phyloP scores from a whole-genome alignment of 2,329 filamentous ascomycete species.

The Fusarium poae region DNA sequence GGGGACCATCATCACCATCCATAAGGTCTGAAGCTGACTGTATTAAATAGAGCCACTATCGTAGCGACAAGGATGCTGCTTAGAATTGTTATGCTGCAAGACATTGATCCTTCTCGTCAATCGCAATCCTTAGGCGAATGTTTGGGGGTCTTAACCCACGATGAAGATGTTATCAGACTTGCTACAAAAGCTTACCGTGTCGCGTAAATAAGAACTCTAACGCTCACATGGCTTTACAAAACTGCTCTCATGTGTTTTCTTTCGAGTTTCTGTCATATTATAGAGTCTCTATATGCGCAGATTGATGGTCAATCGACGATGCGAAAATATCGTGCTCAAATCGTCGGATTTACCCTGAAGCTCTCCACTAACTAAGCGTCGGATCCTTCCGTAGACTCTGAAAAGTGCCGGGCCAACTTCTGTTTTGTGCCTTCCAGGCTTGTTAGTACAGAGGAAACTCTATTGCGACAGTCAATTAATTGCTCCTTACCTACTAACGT shows the following conservation, averaged over 20 bases:
- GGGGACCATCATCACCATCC: neutral
- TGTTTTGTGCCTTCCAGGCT: slow-evolving; percentile 5
- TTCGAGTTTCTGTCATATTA: neutral
- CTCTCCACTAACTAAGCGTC: neutral
- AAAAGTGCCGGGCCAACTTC: slow-evolving; percentile 5
- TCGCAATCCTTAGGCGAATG: neutral
- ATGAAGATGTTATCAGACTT: too few relatives aligned
- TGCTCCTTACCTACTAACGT: too few relatives aligned
- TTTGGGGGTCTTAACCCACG: fast-evolving
- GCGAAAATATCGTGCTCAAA: neutral
- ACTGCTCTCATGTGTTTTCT: neutral
- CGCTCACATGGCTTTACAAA: neutral
- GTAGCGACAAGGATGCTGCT: neutral
- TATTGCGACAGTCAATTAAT: neutral
- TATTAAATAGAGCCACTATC: neutral
- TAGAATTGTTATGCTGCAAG: neutral
- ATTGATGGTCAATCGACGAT: neutral
- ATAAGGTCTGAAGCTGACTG: neutral
- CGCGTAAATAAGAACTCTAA: neutral
- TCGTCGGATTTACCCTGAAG: slow-evolving; percentile 11
- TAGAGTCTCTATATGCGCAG: neutral
- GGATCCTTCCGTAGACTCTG: slow-evolving; percentile 17
- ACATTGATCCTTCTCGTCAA: neutral
- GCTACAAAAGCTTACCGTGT: neutral
- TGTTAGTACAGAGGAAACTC: neutral